Conservation (phyloP, 73 alveolate genomes). For the Symbiodinium pilosum region DNA sequence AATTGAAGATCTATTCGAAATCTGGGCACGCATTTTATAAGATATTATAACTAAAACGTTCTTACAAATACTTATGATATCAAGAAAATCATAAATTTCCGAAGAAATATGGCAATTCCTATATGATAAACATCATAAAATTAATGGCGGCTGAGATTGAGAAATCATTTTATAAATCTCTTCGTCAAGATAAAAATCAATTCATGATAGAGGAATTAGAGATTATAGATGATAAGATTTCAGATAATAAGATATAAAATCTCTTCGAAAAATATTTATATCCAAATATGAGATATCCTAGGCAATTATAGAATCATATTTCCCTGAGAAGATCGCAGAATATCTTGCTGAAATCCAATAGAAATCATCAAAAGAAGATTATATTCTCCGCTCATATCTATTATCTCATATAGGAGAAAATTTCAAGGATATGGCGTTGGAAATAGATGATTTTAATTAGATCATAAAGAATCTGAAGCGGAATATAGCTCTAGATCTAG, state of each 20-base stretch:
- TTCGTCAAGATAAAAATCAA: neutral
- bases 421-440: neutral
- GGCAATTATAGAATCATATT: neutral
- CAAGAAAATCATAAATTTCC: no score
- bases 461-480: neutral
- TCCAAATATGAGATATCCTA: neutral
- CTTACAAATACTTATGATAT: no score
- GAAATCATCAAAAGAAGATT: neutral
- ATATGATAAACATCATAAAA: no score
- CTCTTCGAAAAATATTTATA: neutral
- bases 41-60: no score
- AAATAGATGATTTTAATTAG: neutral
- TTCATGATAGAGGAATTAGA: neutral
- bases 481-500: neutral
- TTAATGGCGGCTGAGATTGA: no score
- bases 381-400: neutral
- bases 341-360: constrained; percentile 29
- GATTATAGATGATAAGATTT: neutral
- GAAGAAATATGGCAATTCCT: no score
- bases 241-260: neutral
- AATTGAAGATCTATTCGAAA: no score
- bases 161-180: neutral
- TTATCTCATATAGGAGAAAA: neutral
- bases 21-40: no score
- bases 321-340: constrained; percentile 4